phyloP scores from a whole-genome alignment of 257 asterid species.

The Verbascum thapsus region DNA sequence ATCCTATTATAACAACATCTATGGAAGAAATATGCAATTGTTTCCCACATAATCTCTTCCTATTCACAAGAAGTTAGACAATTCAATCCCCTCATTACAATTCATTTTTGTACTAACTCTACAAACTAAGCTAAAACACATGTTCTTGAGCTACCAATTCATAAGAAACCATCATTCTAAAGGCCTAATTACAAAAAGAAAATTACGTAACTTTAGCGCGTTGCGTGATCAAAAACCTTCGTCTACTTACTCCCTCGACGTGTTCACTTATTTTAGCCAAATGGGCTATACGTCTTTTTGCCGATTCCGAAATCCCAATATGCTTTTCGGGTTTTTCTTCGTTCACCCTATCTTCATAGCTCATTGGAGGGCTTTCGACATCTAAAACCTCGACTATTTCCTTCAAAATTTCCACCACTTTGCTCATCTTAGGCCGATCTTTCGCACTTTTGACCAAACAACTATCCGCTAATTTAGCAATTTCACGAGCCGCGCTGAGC shows the following conservation, averaged over 20 bases:
- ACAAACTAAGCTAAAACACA: too few species aligned
- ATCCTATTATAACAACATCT: too few species aligned
- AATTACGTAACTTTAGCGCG: constrained; percentile 50
- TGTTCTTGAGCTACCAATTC: too few species aligned
- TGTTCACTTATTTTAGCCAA: constrained; percentile 72
- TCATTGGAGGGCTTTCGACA: constrained; percentile 43
- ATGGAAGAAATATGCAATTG: too few species aligned
- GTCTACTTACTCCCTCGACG: constrained; percentile 59
- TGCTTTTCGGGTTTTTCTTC: constrained; percentile 37
- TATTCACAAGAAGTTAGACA: too few species aligned
- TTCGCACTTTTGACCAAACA: constrained; percentile 75
- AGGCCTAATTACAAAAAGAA: too few species aligned
- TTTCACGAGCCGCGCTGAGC: constrained; percentile 56
- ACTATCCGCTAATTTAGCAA: constrained; percentile 72
- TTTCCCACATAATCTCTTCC: too few species aligned
- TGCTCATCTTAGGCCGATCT: constrained; percentile 87
- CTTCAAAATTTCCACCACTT: constrained; percentile 70
- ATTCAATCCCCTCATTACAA: too few species aligned
- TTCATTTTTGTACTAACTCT: too few species aligned
- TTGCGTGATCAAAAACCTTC: constrained; percentile 73
- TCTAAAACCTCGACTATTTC: constrained; percentile 43
- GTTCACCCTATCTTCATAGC: constrained; percentile 40
- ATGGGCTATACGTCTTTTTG: constrained; percentile 75
- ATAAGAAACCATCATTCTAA: too few species aligned
- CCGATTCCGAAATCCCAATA: constrained; percentile 57